Percentiles rank a stretch among this genome's conserved stretches.
These are phyloP conservation scores for Yamadazyma philogaea DNA, from an alignment of 805 yeast species.

Conservation along the genomic window DNA sequence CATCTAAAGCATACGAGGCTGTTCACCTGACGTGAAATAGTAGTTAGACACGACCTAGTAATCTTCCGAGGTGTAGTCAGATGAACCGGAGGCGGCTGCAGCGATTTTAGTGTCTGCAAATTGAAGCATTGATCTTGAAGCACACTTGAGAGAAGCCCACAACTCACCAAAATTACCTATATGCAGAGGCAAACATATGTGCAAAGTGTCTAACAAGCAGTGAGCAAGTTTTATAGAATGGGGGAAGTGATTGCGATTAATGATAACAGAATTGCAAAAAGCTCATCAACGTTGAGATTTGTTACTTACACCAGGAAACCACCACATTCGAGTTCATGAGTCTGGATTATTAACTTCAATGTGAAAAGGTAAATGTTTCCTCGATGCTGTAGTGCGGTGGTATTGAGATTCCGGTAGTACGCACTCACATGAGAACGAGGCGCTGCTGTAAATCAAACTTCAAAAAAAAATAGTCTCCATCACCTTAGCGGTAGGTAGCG, in stretches of 20 bases:
- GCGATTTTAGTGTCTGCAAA: neutral
- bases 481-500: neutral
- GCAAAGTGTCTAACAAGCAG: too few species aligned
- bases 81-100: neutral
- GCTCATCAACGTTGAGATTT: too few species aligned
- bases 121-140: neutral
- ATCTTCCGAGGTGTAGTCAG: neutral
- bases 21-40: constrained; percentile 2
- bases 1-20: constrained; percentile 2
- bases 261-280: too few species aligned
- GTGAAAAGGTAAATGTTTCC: neutral
- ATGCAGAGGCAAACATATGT: too few species aligned
- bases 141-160: too few species aligned
- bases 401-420: neutral
- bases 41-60: neutral
- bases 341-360: neutral
- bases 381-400: too few species aligned
- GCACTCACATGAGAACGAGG: constrained; percentile 1
- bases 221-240: too few species aligned
- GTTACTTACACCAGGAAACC: too few species aligned
- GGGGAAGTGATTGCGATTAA: too few species aligned
- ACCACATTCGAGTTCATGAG: too few species aligned
- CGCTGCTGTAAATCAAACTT: neutral
- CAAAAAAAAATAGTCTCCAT: neutral
- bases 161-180: too few species aligned